Base-by-base conservation (phyloP, 768 basidiomycete species). In the Trametes meyenii region DNA sequence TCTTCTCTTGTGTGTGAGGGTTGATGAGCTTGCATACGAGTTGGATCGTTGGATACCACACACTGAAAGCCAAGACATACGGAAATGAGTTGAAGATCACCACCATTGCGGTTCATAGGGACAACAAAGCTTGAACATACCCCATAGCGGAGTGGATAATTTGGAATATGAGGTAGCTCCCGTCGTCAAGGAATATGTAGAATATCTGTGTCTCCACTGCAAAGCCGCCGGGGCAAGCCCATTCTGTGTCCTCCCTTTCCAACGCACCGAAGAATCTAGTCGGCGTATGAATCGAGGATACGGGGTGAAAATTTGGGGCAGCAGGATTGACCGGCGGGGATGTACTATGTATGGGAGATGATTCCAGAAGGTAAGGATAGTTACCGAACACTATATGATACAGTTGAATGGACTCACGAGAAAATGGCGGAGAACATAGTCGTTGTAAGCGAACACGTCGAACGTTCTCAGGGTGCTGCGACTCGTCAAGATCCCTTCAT, bases 41-140 rank as follows among this genome's bases (percentile, higher is more conserved):
- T 75, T 99, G 96, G 69, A 96, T 88, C 33, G 89, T 92, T 3
- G 97, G 95, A 71, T 91, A 96, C 87, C 96, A 95, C 61, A 98
- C 73, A 21, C 95, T 96, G 69, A 59, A 62, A 16, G 43, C 35
- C 29, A 16, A 33, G 29, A 23, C 29, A 66, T 5, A 48, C 40
- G 14, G 43, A 29, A 40, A 33, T 39, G 23, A 17, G 21, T 21
- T 8, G 29, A 33, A 8, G 29, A 33, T 33, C 8, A 33, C 8
- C 29, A 8, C 29, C 8, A 8, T 33, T 8, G 29, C 29, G 29
- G 29, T 33, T 8, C 29, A 33, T 8, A 33, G 8, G 29, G n/a
- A n/a, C n/a, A 33, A 33, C 4, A 8, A 33, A 8, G 29, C 4
- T 8, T 0, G 38, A 36, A 80, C 92, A 72, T 67, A 95, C 95